Base-by-base conservation (phyloP, 768 basidiomycete species). In the Neoboletus brunneissimus region DNA sequence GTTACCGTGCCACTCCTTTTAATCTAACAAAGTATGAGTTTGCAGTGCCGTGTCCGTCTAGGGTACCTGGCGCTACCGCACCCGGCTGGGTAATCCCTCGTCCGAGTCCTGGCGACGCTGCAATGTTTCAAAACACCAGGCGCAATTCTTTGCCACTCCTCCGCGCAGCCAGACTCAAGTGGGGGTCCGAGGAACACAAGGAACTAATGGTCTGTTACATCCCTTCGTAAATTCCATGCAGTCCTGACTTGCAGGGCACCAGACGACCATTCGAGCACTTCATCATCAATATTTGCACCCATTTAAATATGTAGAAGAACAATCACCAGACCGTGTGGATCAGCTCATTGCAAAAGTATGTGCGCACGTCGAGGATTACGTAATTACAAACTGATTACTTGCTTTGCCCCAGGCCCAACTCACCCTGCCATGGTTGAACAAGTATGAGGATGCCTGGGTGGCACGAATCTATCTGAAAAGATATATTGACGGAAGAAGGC, bases 401-500 rank as follows among this genome's bases (percentile, higher is more conserved):
- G 12, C 38, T 27, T 35, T 31, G 12, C 11, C 13, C 11, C 37
- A 67, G 65, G 62, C 55, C 8, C 18, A 15, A 7, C n/a, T 11
- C 40, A 32, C 9, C 2, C 60, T 62, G 27, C 57, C 65, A 2
- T 67, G 66, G 65, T 16, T 66, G 48, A n/a, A 22, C 11, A 53
- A 54, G 25, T 67, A 67, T 7, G 57, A 66, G 16, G 55, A 55
- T 25, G 6, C 34, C 15, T 66, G 65, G 66, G 63, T 57, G 2
- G 66, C 63, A 6, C 57, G 56, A 16, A 35, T 66, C 4, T 65
- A 67, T 31, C 43, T 65, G 0, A 62, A 65, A 40, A 54, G 63
- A 62, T 67, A 59, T 11, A 49, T 67, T 9, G 55, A 59, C 6
- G 2, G 1, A 0, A 58, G 25, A n/a, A 51, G 55, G 4, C 57